These are phyloP conservation scores for Allium sativum DNA, from an alignment of 106 monocot species.

Conservation along the genomic window DNA sequence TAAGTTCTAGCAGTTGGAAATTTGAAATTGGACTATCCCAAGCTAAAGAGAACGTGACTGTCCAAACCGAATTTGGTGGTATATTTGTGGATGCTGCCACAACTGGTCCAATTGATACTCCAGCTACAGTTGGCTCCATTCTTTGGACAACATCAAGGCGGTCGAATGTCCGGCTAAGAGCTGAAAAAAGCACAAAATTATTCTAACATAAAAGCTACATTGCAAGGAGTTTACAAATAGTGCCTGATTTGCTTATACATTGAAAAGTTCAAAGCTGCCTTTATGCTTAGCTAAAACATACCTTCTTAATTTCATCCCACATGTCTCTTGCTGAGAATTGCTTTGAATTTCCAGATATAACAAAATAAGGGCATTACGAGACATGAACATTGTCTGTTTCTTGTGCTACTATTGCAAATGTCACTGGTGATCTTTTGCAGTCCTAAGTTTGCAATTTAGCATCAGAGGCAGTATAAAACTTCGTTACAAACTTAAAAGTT, in stretches of 20 bases:
- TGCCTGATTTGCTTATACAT: not conserved
- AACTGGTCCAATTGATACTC: constrained; percentile 60
- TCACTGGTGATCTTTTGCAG: constrained; percentile 60
- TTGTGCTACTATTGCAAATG: constrained; percentile 81
- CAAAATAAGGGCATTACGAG: constrained; percentile 71
- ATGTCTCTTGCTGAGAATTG: constrained; percentile 41
- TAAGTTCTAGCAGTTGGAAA: constrained; percentile 40
- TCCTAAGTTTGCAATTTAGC: constrained; percentile 28
- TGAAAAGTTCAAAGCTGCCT: not conserved
- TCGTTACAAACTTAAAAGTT: not conserved
- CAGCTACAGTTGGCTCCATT: constrained; percentile 20
- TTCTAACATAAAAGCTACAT: not conserved
- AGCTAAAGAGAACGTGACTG: constrained; percentile 52
- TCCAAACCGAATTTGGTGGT: constrained; percentile 29
- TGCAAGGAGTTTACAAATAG: not conserved
- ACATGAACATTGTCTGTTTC: constrained; percentile 64
- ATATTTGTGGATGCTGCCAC: constrained; percentile 54
- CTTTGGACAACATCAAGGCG: constrained; percentile 14
- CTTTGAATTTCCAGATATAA: constrained; percentile 37
- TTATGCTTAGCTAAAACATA: not conserved
- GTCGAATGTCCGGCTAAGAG: constrained; percentile 41
- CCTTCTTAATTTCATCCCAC: constrained; percentile 67
- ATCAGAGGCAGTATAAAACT: constrained; percentile 1
- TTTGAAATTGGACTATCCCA: constrained; percentile 46
- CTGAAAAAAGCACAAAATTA: not conserved